Conservation (phyloP, 805 yeast species). For the Candida maesae region DNA sequence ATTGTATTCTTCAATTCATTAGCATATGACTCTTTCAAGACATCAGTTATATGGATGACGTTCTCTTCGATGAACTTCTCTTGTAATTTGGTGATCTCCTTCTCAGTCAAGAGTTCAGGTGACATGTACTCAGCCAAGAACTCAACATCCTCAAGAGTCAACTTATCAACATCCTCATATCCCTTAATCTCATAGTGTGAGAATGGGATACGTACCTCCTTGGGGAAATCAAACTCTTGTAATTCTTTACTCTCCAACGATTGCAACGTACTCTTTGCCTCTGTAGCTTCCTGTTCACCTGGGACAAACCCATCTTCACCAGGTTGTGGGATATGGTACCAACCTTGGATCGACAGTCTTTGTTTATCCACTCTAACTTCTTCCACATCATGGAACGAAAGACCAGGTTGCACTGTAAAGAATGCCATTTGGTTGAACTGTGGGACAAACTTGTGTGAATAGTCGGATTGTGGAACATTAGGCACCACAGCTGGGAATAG, state of each 20-base stretch:
- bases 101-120: constrained; percentile 41
- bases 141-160: constrained; percentile 39
- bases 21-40: constrained; percentile 58
- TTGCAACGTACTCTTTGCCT: constrained; percentile 71
- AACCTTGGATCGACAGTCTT: constrained; percentile 91
- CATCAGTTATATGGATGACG: constrained; percentile 58
- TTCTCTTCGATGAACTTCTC: constrained; percentile 62
- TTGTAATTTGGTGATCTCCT: constrained; percentile 40
- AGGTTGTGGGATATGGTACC: constrained; percentile 96
- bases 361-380: constrained; percentile 91
- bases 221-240: constrained; percentile 80
- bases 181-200: constrained; percentile 36
- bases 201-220: constrained; percentile 45
- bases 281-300: constrained; percentile 80
- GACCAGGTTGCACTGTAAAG: constrained; percentile 94
- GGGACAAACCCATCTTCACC: constrained; percentile 84
- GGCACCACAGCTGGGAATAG: constrained; percentile 83
- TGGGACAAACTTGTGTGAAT: constrained; percentile 67
- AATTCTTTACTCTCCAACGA: constrained; percentile 73
- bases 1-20: constrained; percentile 41
- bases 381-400: constrained; percentile 96
- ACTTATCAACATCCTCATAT: constrained; percentile 18
- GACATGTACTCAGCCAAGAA: constrained; percentile 56
- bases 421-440: constrained; percentile 96
- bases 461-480: constrained; percentile 86